Evolutionary conservation across 192 early-diverging fungal species (phyloP), one percentile per base, ranked within the genome.

Genomic region (Piromyces sp.): DNA sequence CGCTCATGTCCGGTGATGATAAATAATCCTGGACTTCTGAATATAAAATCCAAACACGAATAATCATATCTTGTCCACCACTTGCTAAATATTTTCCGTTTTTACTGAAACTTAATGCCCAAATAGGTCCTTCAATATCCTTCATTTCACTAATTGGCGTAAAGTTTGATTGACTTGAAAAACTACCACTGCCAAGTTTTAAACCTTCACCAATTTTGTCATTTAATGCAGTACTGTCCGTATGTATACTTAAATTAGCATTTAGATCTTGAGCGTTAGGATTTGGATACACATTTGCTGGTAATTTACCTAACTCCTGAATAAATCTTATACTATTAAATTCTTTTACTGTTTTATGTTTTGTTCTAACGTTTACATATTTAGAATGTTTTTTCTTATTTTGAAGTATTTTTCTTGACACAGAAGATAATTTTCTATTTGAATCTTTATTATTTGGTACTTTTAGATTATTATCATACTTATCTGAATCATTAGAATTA

Each of bases 41-140:
- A 30, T 81, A 82, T 30, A 90, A 68, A 42, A 86, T 84, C 94
- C 94, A 96, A 5, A 95, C 87, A 31, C 91, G 84, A 31, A 96
- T 84, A 30, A 92, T 82, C 81, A 88, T 89, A 85, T 92, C 91
- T 83, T 95, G 93, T n/a, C 94, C 93, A 82, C 92, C 95, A 13
- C 88, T 87, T n/a, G 94, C 95, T 81, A 96, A 81, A 84, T 93
- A 96, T 83, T 86, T 85, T 29, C 95, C 95, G 86, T 91, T 91
- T 36, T 90, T 87, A 84, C 93, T 95, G 81, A 95, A 96, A 79
- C 92, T 87, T 86, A 94, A 86, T 13, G 90, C 85, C 93, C 94
- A 96, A 30, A 95, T 84, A 0, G 93, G 84, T 30, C 30, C 80
- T 28, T 38, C 30, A n/a, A 79, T 81, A n/a, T 80, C 81, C n/a